These are phyloP conservation scores for Gelatoporia subvermispora DNA, from an alignment of 768 basidiomycete genomes.

Conservation along the genomic window DNA sequence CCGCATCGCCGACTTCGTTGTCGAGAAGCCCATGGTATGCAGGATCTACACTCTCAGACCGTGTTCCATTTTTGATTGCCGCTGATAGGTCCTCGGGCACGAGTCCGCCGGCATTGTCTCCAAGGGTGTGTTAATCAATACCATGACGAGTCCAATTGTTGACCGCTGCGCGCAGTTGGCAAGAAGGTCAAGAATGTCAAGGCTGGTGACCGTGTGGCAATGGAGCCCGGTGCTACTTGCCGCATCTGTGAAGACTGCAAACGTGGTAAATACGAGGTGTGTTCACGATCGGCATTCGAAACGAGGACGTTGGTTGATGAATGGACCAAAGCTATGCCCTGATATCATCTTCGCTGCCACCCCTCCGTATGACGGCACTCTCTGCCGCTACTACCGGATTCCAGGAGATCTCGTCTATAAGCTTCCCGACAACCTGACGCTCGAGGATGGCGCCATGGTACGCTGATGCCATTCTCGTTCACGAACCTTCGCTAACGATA, in stretches of 20 bases:
- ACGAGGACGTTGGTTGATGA: background rate
- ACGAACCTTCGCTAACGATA: background rate
- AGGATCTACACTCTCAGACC: background rate
- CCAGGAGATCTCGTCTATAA: conserved; percentile 82
- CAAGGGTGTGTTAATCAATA: conserved; percentile 41
- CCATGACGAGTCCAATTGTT: background rate
- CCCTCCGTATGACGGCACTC: conserved; percentile 89
- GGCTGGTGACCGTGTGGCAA: conserved; percentile 81
- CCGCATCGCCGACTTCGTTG: conserved; percentile 74
- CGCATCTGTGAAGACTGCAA: conserved; percentile 82
- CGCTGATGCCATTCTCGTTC: conserved; percentile 9
- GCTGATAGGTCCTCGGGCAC: conserved; percentile 81
- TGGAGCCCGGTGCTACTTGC: conserved; percentile 90
- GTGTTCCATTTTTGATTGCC: background rate
- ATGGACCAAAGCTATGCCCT: conserved; percentile 63
- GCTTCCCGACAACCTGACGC: conserved; percentile 76
- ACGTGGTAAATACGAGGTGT: conserved; percentile 75
- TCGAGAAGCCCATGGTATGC: conserved; percentile 72
- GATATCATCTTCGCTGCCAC: conserved; percentile 89
- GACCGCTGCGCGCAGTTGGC: conserved; percentile 48
- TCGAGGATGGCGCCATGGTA: conserved; percentile 95
- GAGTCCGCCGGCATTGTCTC: conserved; percentile 81
- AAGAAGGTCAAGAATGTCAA: conserved; percentile 70
- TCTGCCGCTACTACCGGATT: conserved; percentile 79
- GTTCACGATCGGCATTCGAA: conserved; percentile 8